phyloP scores from a whole-genome alignment of 2,329 filamentous ascomycete genomes.

The Hawksworthiomyces lignivorus region DNA sequence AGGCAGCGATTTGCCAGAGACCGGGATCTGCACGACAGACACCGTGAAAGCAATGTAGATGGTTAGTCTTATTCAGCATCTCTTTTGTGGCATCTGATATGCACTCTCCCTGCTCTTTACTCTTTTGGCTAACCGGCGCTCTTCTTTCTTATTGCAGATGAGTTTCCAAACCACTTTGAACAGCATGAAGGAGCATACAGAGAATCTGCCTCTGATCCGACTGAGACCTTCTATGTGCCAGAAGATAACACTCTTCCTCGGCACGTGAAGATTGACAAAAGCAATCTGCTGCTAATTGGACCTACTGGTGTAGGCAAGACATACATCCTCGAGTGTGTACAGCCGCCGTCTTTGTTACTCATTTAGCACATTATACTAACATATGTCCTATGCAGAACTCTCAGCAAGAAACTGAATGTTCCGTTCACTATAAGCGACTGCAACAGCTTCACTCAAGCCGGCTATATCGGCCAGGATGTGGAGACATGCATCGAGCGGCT shows the following conservation, averaged over 20 bases:
- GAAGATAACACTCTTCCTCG: conserved; percentile 37
- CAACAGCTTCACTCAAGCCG: conserved; percentile 90
- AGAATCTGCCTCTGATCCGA: conserved; percentile 16
- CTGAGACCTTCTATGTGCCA: conserved; percentile 39
- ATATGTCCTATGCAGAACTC: conserved; percentile 58
- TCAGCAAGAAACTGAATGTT: conserved; percentile 87
- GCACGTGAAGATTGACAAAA: conserved; percentile 80
- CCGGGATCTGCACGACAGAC: conserved; percentile 46
- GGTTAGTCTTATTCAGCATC: conserved; percentile 41
- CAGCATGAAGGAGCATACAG: conserved; percentile 24
- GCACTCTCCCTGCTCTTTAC: conserved; percentile 25
- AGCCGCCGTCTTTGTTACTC: too few species aligned
- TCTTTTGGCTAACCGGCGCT: too few species aligned
- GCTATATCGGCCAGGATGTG: conserved; percentile 97
- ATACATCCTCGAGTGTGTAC: conserved; percentile 67
- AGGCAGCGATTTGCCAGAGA: conserved; percentile 66
- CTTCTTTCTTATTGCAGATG: conserved; percentile 34
- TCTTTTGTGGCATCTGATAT: conserved; percentile 16
- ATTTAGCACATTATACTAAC: too few species aligned
- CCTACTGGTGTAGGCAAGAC: conserved; percentile 96
- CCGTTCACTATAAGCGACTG: conserved; percentile 95
- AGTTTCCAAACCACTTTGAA: conserved; percentile 40
- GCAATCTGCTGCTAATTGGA: conserved; percentile 83
- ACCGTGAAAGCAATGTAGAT: conserved; percentile 64
- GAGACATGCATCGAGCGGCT: conserved; percentile 89